Evolutionary conservation across 1,284 basidiomycete species (phyloP), one percentile per base, ranked within the genome.

Genomic region (Apiotrichum gracile): DNA sequence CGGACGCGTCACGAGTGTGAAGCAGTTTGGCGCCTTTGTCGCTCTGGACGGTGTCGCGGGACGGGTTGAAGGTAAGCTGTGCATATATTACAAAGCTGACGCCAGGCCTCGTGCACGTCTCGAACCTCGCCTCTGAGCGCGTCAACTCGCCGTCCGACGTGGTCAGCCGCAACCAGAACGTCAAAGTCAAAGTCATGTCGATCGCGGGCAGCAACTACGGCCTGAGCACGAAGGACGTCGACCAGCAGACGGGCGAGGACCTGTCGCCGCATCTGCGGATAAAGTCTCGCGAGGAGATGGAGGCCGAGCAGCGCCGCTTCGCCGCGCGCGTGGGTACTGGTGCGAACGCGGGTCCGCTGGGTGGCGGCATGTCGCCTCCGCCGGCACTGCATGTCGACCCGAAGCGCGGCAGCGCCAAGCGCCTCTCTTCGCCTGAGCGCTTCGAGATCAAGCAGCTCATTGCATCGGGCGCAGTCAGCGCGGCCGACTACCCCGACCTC

Each of bases 371-470:
- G 14, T 10, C 22, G 12, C 38, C 38, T 6, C 27, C 25, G 14
- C 68, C 54, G 25, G 34, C 54, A 16, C 53, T 70, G 12, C 68
- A 65, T 27, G 70, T 74, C 19, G 72, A 73, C 83, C 53, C 91
- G 86, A 65, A 82, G 82, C 45, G 77, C 85, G 47, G 78, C 84
- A 41, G 69, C 49, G 90, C 91, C 2, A 94, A 94, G 70, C 84
- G 96, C 17, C 78, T 98, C 52, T 94, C 94, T 1, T 93, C 90
- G 25, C 96, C 96, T 0, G 96, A 99, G 74, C 84, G 96, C 22
- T 99, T 94, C 91, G 96, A 99, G 78, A 90, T 98, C 74, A 97
- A 97, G 73, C 96, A 98, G 73, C 83, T 98, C 55, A 97, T 98
- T 58, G 91, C 96, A 0, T 96, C 91, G 38, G 96, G 96, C 44